A percentile compares a stretch with the other conserved stretches of the same genome.
phyloP scores from a whole-genome alignment of 1,284 basidiomycete species.

The Cryptococcus hybrid region DNA sequence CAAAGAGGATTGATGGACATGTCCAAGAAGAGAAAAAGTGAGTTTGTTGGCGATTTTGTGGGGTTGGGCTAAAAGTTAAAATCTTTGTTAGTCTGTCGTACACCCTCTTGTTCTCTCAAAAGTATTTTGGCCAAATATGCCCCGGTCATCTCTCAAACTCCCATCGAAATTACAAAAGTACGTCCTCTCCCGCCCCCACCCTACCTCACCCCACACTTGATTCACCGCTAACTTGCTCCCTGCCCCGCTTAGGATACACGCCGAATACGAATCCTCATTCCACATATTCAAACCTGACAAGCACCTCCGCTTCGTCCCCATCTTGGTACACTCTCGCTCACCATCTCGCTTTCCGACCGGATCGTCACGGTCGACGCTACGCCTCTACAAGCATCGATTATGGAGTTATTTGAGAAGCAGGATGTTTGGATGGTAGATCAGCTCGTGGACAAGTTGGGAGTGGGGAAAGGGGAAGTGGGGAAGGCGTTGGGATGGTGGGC shows the following conservation, averaged over 20 bases:
- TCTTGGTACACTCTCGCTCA: constrained; percentile 74
- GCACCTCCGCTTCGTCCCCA: constrained; percentile 77
- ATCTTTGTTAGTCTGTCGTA: constrained; percentile 59
- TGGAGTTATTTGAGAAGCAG: constrained; percentile 72
- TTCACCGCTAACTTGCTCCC: too few species aligned
- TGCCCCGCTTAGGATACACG: constrained; percentile 54
- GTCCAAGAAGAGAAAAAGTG: constrained; percentile 72
- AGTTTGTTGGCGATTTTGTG: constrained; percentile 26
- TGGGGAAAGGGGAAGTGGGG: constrained; percentile 63
- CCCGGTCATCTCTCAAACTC: constrained; percentile 68
- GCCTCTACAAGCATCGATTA: constrained; percentile 82
- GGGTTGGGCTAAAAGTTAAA: constrained; percentile 1
- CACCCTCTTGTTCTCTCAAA: constrained; percentile 87
- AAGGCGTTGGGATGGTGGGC: constrained; percentile 81
- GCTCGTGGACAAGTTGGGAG: constrained; percentile 62
- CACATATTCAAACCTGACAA: constrained; percentile 84
- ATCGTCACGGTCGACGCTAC: constrained; percentile 69
- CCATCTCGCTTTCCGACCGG: constrained; percentile 76
- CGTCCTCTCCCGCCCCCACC: constrained; percentile 26
- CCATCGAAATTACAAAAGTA: constrained; percentile 78
- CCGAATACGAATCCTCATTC: constrained; percentile 72
- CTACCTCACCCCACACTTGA: too few species aligned
- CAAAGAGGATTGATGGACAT: constrained; percentile 77
- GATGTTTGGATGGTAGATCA: constrained; percentile 55
- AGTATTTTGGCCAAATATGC: constrained; percentile 88